phyloP scores from a whole-genome alignment of 169 alveolate genomes.

The Cryptosporidium sp. region DNA sequence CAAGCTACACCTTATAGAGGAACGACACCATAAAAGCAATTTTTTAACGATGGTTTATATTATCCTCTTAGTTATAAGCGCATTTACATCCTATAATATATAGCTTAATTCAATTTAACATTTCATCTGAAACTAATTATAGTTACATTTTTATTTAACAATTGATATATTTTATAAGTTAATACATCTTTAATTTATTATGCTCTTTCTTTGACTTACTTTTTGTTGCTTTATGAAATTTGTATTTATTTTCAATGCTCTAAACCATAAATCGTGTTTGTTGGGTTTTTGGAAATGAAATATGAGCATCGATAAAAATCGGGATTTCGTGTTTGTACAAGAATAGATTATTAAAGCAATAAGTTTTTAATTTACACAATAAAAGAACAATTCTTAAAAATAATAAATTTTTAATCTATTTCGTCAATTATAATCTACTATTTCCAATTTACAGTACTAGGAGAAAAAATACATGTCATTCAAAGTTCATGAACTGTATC shows the following conservation, averaged over 20 bases:
- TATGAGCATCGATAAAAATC: neutral
- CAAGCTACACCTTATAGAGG: conserved; percentile 17
- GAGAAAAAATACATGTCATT: too few relatives aligned
- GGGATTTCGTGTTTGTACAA: neutral
- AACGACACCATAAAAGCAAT: neutral
- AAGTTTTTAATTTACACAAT: too few relatives aligned
- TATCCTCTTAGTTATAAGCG: neutral
- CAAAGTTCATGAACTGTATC: too few relatives aligned
- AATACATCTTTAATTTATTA: neutral
- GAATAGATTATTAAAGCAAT: too few relatives aligned
- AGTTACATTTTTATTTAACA: neutral
- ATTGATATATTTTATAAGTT: neutral
- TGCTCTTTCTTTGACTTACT: too few relatives aligned
- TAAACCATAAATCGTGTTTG: neutral
- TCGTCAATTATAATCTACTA: too few relatives aligned
- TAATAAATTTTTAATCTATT: too few relatives aligned
- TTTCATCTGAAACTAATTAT: neutral
- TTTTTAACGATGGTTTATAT: neutral
- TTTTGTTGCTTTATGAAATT: too few relatives aligned
- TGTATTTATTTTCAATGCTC: too few relatives aligned
- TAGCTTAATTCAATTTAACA: neutral
- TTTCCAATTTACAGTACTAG: neutral
- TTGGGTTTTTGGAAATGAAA: too few relatives aligned
- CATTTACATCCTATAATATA: conserved; percentile 6
- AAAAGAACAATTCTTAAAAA: too few relatives aligned